Evolutionary conservation across 108 stramenopile genomes (phyloP).

Genomic region (Nannochloropsis salina): DNA sequence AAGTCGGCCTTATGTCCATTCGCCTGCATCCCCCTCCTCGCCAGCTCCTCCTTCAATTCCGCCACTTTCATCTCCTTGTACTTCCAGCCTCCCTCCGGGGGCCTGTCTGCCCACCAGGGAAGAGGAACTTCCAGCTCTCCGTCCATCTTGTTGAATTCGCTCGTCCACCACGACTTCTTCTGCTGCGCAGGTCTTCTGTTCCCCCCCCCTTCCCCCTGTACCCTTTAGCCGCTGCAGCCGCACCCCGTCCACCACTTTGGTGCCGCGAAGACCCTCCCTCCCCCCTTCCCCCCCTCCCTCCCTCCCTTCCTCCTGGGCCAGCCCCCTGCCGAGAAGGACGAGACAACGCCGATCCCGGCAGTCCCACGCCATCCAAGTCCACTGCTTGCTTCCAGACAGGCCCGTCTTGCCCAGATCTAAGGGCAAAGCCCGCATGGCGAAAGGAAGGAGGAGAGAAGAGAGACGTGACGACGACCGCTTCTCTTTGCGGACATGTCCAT

Average conservation of each 20-base stretch:
- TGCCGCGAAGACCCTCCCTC: background rate
- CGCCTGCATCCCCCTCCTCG: background rate
- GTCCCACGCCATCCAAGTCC: background rate
- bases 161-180: background rate
- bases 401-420: background rate
- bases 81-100: background rate
- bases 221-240: background rate
- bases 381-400: background rate
- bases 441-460: background rate
- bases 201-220: background rate
- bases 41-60: conserved; percentile 14
- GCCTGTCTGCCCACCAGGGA: conserved; percentile 1
- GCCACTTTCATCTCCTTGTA: background rate
- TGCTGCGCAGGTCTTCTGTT: background rate
- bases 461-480: background rate
- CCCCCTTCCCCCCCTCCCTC: background rate
- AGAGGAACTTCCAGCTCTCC: background rate
- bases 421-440: no score
- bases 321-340: background rate
- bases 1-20: background rate
- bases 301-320: background rate
- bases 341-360: background rate
- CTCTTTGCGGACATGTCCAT: background rate
- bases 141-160: conserved; percentile 1
- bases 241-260: background rate